Evolutionary conservation across 176 grass and related monocot species (phyloP), one percentile per base, ranked within the genome.

Genomic region (Oryza australiensis): DNA sequence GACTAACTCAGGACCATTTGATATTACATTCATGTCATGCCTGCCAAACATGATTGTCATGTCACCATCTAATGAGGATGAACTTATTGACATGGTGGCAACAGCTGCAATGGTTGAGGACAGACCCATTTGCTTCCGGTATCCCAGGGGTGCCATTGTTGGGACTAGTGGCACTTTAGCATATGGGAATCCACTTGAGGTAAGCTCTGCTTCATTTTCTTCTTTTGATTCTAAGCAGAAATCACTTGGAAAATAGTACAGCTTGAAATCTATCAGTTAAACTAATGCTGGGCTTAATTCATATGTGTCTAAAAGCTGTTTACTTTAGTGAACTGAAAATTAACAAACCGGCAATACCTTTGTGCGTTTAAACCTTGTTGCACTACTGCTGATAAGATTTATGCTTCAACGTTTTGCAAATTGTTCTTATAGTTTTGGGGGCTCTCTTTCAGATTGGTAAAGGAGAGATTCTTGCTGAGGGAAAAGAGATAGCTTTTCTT

Each of bases 1-100:
- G 64, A 87, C 62, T 78, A 90, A 82, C 34, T 87, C 79, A 60
- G 92, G 92, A 66, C 57, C 89, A 43, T 94, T 89, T 87, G 89
- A 94, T 77, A 83, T 94, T 49, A 87, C 92, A 45, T 94, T 91
- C 73, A 89, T 89, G 92, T 88, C 89, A 73, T 94, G 89, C 63
- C 82, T 94, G 55, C 92, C 92, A 74, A 94, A 94, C 80, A 91
- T 89, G 92, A 85, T 94, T 79, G 92, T 91, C 24, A 94, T 94
- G 92, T 90, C 92, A 66, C 92, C 89, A 66, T 91, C 89, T 46
- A 72, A 89, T 84, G 89, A 89, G 66, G 73, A 91, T 84, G 92
- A 91, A 75, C 83, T 94, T 73, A 37, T 87, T 88, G 80, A 91
- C 81, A 91, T 91, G 86, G 92, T 94, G 27, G 92, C 81, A 22